Evolutionary conservation across 2,329 filamentous ascomycete genomes (phyloP).

Genomic region (Cyphellophora attinorum): DNA sequence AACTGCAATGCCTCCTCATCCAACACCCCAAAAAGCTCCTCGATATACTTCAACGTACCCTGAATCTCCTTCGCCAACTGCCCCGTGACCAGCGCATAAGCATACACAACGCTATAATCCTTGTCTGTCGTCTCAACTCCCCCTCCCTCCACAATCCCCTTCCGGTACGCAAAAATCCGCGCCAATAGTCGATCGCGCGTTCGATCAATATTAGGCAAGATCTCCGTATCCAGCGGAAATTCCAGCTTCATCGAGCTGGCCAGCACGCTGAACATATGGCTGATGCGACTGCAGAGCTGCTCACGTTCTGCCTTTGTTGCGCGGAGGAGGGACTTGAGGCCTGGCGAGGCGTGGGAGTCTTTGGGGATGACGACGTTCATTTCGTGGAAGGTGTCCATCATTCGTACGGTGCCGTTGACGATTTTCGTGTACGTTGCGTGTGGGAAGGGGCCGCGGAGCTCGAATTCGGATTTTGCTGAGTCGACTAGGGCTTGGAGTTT

Average conservation of each 20-base stretch:
- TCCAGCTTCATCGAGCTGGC: slow-evolving; percentile 90
- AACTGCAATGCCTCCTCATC: slow-evolving; percentile 53
- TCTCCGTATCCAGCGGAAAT: slow-evolving; percentile 75
- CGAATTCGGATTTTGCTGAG: slow-evolving; percentile 75
- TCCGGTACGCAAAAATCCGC: slow-evolving; percentile 79
- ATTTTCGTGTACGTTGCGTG: slow-evolving; percentile 62
- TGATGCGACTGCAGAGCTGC: slow-evolving; percentile 77
- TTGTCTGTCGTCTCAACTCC: slow-evolving; percentile 37
- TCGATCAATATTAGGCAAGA: slow-evolving; percentile 71
- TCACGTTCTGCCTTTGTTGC: slow-evolving; percentile 72
- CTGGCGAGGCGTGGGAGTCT: slow-evolving; percentile 62
- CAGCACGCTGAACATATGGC: slow-evolving; percentile 76
- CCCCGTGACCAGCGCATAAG: slow-evolving; percentile 62
- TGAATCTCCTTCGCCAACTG: slow-evolving; percentile 48
- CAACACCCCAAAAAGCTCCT: slow-evolving; percentile 51
- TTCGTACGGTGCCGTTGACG: slow-evolving; percentile 67
- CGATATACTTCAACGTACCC: slow-evolving; percentile 45
- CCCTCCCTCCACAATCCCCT: slow-evolving; percentile 51
- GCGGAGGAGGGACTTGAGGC: slow-evolving; percentile 69
- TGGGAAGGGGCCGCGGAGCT: slow-evolving; percentile 79
- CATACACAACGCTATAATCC: slow-evolving; percentile 87
- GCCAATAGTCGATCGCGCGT: slow-evolving; percentile 74
- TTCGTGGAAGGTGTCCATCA: slow-evolving; percentile 88
- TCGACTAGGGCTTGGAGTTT: slow-evolving; percentile 64
- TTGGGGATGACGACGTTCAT: slow-evolving; percentile 90